Conservation (phyloP, 2,329 filamentous ascomycete species). For the Raffaelea albimanens region DNA sequence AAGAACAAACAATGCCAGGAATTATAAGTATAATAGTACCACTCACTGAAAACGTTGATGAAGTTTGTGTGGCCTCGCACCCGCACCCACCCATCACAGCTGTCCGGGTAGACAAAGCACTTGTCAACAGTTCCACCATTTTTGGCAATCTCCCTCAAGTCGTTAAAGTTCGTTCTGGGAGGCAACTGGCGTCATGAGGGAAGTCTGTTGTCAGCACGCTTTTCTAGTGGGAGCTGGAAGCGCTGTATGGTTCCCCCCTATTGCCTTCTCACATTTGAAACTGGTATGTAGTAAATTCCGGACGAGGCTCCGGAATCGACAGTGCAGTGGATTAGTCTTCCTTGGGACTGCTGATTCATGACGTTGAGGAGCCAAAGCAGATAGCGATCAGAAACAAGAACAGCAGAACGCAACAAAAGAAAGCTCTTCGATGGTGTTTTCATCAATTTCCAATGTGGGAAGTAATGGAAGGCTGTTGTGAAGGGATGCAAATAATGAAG, state of each 20-base stretch:
- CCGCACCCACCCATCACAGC: slow-evolving; percentile 8
- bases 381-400: too few species aligned
- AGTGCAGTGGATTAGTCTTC: background rate
- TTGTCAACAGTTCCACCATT: slow-evolving; percentile 2
- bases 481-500: too few species aligned
- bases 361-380: background rate
- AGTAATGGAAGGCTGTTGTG: too few species aligned
- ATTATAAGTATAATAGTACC: background rate
- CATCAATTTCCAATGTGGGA: too few species aligned
- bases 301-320: slow-evolving; percentile 2
- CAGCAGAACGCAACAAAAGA: too few species aligned
- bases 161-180: background rate
- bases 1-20: background rate
- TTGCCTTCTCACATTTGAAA: slow-evolving; percentile 6
- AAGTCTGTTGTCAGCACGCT: background rate
- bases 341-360: slow-evolving; percentile 3
- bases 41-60: slow-evolving; percentile 2
- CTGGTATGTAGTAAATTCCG: slow-evolving; percentile 7
- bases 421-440: too few species aligned
- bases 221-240: background rate
- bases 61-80: slow-evolving; percentile 2
- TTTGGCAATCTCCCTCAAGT: slow-evolving; percentile 1
- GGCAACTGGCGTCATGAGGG: slow-evolving; percentile 2
- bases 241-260: background rate
- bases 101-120: slow-evolving; percentile 7